A percentile compares a stretch with the other conserved stretches of the same genome.
These are phyloP conservation scores for Periconia digitata DNA, from an alignment of 2,329 filamentous ascomycete genomes.

Conservation along the genomic window DNA sequence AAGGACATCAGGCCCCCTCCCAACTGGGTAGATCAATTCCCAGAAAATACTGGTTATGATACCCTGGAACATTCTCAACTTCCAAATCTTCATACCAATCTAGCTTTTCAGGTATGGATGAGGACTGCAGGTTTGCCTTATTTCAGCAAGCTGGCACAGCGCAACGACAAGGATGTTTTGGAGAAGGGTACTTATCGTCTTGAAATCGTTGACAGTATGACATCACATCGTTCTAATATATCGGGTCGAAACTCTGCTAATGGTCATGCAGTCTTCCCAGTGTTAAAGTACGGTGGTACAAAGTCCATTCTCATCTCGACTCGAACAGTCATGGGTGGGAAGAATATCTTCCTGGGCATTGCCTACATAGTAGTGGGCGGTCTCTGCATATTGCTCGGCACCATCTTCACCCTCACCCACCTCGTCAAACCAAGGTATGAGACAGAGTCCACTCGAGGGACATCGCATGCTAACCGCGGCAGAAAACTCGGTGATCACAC, in stretches of 20 bases:
- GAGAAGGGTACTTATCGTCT: conserved; percentile 72
- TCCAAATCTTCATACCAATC: conserved; percentile 67
- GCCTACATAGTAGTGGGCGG: conserved; percentile 94
- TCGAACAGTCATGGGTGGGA: conserved; percentile 88
- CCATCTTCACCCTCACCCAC: conserved; percentile 86
- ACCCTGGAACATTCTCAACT: conserved; percentile 44
- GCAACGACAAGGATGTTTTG: conserved; percentile 75
- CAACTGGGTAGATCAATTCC: conserved; percentile 77
- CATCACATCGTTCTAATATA: neutral
- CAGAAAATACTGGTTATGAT: conserved; percentile 65
- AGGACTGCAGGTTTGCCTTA: conserved; percentile 88
- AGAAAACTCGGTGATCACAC: conserved; percentile 98
- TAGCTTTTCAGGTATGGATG: conserved; percentile 98
- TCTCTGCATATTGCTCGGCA: conserved; percentile 85
- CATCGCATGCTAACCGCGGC: conserved; percentile 9
- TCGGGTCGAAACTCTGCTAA: conserved; percentile 18
- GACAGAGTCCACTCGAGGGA: neutral
- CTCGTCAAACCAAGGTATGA: conserved; percentile 83
- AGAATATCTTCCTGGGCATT: conserved; percentile 94
- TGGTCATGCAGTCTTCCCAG: conserved; percentile 70
- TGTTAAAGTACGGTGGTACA: conserved; percentile 75
- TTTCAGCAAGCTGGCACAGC: conserved; percentile 89
- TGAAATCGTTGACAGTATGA: conserved; percentile 76
- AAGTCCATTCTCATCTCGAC: conserved; percentile 91
- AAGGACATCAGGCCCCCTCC: conserved; percentile 76